Base-by-base conservation (phyloP, 441 rosid genomes). In the Jatropha multifida region DNA sequence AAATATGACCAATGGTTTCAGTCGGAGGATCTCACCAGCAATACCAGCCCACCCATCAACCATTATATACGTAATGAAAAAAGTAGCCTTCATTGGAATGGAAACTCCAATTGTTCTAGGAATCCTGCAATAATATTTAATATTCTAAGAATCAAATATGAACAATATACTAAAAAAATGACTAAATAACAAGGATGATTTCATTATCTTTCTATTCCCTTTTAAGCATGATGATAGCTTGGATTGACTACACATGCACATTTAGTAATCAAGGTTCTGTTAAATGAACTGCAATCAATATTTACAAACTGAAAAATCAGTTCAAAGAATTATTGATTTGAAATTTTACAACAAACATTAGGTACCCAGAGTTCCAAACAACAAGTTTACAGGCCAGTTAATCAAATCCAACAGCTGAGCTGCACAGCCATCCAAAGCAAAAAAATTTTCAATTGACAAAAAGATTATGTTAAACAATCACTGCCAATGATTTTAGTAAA, bases 11-110 rank as follows among this genome's bases (percentile, higher is more conserved):
- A 93, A 74, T 0, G 91, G 93, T 86, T 90, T 95, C 79, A 93
- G 38, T 68, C 95, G 91, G 42, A 95, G 94, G 80, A 95, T 95
- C 87, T 95, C 99, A 55, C 92, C 74, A 0, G 99, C 99, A 27
- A 92, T 90, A 52, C 99, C 99, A 75, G 99, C 99, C 98, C 99
- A 92, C 44, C 99, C 99, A 80, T 94, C 99, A 73, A 94, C 90
- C 98, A 94, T 94, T 77, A 94, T 88, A 81, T 88, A 94, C 7
- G 97, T 94, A 72, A 94, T 92, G 73, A 92, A 94, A 84, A 92
- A 94, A 26, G 98, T 94, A 63, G 97, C 97, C 77, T 95, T 93
- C 98, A 93, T 95, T 59, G 98, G 99, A 80, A 95, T 93, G 8
- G 99, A 93, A 71, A 95, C 95, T 42, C 99, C 98, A 60, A 93